Base-by-base conservation (phyloP, 192 early-diverging fungal genomes). In the Gaertneriomyces semiglobifer region DNA sequence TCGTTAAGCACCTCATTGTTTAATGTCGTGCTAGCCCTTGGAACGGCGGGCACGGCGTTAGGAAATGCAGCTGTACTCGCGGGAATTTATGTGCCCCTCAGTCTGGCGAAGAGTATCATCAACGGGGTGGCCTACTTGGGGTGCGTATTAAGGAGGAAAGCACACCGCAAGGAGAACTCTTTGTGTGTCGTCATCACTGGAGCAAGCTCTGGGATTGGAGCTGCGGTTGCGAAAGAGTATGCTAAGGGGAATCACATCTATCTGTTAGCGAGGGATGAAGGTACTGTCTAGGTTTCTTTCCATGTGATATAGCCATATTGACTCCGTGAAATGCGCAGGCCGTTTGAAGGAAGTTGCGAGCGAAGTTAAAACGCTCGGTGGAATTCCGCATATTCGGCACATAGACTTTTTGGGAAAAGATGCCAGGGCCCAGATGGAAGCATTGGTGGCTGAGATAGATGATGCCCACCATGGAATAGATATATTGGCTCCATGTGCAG, bases 141-240 rank as follows among this genome's bases (percentile, higher is more conserved):
- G 11, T 18, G 55, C 16, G 3, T 2, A 20, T 18, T 18, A 12
- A 25, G 11, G 55, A 57, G 12, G 14, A 14, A 4, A 57, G n/a
- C 33, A 33, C 1, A 57, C 33, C 2, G 20, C 10, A 1, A 0
- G 55, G 14, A 1, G 55, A 57, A 25, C 25, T 33, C 25, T 33
- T 33, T 33, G 55, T n/a, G n/a, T n/a, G 55, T 57, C 10, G 55
- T 57, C n/a, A 20, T 57, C 55, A 57, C 55, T 33, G 55, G 55
- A 12, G 55, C 55, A 11, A 57, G 55, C 16, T 57, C n/a, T 25
- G 55, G 55, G 16, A 57, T 57, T 11, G 55, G 55, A 12, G 55
- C n/a, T 11, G 55, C 55, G 11, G 11, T 57, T n/a, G 55, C 55
- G 14, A n/a, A 20, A 12, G 55, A 57, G 33, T 57, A 57, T 20